phyloP scores from a whole-genome alignment of 2,329 filamentous ascomycete species.

The Pseudocercospora eumusae region DNA sequence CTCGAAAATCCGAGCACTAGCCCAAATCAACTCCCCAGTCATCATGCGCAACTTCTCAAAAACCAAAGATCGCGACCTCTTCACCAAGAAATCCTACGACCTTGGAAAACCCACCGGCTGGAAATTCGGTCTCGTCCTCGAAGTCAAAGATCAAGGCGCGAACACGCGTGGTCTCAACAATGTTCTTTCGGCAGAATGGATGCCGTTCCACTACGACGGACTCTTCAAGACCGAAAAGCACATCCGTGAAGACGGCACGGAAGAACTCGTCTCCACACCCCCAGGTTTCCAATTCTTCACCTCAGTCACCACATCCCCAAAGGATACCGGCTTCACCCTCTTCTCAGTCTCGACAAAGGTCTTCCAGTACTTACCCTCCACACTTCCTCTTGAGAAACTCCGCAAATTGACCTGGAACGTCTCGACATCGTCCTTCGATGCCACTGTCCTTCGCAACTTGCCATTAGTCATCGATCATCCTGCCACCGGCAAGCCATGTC shows the following conservation, averaged over 20 bases:
- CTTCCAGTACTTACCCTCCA: constrained; percentile 11
- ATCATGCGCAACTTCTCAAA: constrained; percentile 20
- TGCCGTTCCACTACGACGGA: constrained; percentile 25
- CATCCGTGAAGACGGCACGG: constrained; percentile 8
- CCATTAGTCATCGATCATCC: constrained; percentile 16
- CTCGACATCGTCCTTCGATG: constrained; percentile 14
- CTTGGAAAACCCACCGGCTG: constrained; percentile 16
- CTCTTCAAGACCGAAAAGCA: constrained; percentile 21
- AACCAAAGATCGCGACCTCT: constrained; percentile 19
- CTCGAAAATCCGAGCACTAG: constrained; percentile 19
- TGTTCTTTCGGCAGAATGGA: constrained; percentile 19
- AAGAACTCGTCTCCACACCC: constrained; percentile 18
- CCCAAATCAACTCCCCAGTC: constrained; percentile 20
- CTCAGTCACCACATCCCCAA: constrained; percentile 13
- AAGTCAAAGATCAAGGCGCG: constrained; percentile 22
- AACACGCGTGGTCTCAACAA: constrained; percentile 20
- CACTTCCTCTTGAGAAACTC: constrained; percentile 3
- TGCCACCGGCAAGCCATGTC: constrained; percentile 1
- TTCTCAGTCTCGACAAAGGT: constrained; percentile 15
- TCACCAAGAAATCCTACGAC: constrained; percentile 13
- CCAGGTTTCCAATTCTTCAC: constrained; percentile 23
- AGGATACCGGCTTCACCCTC: constrained; percentile 20
- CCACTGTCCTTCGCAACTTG: background rate
- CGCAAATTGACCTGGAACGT: background rate
- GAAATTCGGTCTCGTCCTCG: constrained; percentile 21